Evolutionary conservation across 139 green algal species (phyloP).

Genomic region (Closterium sp.): DNA sequence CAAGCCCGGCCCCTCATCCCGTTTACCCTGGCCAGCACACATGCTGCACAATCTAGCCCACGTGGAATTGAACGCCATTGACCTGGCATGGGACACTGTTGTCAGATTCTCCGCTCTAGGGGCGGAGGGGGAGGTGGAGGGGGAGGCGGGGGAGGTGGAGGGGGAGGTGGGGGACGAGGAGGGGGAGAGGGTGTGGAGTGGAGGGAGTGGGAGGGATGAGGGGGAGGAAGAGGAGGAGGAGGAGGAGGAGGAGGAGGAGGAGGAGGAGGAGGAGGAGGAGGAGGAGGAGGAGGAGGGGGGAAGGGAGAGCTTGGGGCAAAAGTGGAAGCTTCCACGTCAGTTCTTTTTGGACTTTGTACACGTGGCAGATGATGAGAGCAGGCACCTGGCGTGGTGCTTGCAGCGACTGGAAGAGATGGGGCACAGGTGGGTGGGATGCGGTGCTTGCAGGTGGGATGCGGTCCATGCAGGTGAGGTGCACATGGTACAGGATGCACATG

Average conservation of each 20-base stretch:
- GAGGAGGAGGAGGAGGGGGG: too few species aligned
- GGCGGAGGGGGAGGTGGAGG: background rate
- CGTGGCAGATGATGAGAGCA: conserved; percentile 58
- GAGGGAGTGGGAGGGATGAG: too few species aligned
- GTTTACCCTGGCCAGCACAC: conserved; percentile 29
- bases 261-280: too few species aligned
- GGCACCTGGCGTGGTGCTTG: conserved; percentile 58
- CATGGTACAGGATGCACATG: too few species aligned
- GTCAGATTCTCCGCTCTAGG: conserved; percentile 46
- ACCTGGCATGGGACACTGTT: conserved; percentile 63
- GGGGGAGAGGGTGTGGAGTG: background rate
- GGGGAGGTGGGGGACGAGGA: background rate
- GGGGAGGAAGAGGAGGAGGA: too few species aligned
- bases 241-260: too few species aligned
- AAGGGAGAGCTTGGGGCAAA: background rate
- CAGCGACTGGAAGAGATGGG: conserved; percentile 55
- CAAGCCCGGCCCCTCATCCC: conserved; percentile 2
- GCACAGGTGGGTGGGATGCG: conserved; percentile 4
- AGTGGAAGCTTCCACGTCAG: background rate
- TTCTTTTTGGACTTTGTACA: conserved; percentile 58
- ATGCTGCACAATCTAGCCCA: conserved; percentile 61
- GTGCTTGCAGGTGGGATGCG: background rate
- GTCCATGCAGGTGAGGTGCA: too few species aligned
- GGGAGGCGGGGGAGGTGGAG: background rate
- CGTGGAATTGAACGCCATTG: conserved; percentile 61